Evolutionary conservation across 345 rosid genomes (phyloP), one percentile per base, ranked within the genome.

Genomic region (Bruguiera parviflora): DNA sequence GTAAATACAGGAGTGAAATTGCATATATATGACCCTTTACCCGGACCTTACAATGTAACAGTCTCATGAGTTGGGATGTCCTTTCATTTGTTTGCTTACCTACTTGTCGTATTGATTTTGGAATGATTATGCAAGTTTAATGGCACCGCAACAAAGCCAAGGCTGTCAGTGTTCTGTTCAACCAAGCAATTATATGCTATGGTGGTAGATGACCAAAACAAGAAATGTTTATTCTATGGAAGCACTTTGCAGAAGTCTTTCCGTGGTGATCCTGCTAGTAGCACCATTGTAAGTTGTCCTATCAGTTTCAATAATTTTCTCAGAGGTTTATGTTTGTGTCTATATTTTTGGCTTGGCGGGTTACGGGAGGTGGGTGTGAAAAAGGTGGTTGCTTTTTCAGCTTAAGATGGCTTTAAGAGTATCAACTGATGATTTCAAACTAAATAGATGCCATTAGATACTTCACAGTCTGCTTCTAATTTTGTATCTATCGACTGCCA

Each of bases 131-230:
- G 66, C 28, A 80, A 89, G 96, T 89, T 85, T 64, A 87, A 82
- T 22, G 96, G 96, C 73, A 87, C 92, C 39, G 75, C 83, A 21
- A 69, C 71, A 58, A 91, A 82, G 32, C 97, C 97, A 56, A 81
- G 98, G 77, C 86, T 91, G 15, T 91, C 97, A 5, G 97, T 94
- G 22, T 94, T 94, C 84, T 89, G 96, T 80, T 91, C 96, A 24
- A 89, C 88, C 20, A 88, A 89, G 58, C 98, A 94, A 71, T 78
- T 94, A 28, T 91, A 91, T 66, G 97, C 92, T 9, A 83, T 87
- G 93, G 81, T 94, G 77, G 92, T 94, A 1, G 98, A 94, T 80
- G 97, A 91, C 69, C 81, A 72, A 51, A 91, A 88, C 86, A 89
- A 87, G 74, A 91, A 85, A 79, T 87, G 89, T 71, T 79, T 91